Evolutionary conservation across 1,139 yeast genomes (phyloP), one percentile per base, ranked within the genome.

Genomic region (Arxiozyma bovina): DNA sequence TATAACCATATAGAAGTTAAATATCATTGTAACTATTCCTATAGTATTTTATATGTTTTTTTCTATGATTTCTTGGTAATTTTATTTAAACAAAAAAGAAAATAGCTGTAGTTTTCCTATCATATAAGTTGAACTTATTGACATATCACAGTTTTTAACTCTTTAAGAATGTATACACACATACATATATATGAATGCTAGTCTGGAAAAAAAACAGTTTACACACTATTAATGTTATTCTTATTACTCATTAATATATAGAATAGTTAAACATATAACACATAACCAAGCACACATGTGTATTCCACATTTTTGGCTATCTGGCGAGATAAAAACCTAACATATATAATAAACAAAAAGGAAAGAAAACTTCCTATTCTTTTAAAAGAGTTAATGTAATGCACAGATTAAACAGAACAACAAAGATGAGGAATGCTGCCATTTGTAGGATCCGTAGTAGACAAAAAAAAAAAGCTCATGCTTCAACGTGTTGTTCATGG

Each of bases 401-500:
- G n/a, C 44, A 42, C 44, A 42, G 15, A 42, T 42, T 20, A 42
- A 15, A 42, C 3, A 42, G 15, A 42, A 27, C 30, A 15, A 20
- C 21, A 42, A 15, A 42, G 1, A 42, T 42, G 12, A 8, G 4
- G 23, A 42, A 42, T 6, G 40, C 2, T 8, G 8, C 8, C 4
- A 34, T 34, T 34, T 34, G 40, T 34, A 6, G 6, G n/a, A 18
- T 1, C 11, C 11, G 12, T 15, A 34, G n/a, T n/a, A n/a, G n/a
- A n/a, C n/a, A n/a, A n/a, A 12, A 3, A 34, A 4, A n/a, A 11
- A 43, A 15, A 30, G 21, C 41, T 40, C 25, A 40, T 30, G 45
- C 42, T 12, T 71, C 66, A 57, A 81, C 78, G 59, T 82, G 80
- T 64, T 82, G 72, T 55, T 86, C 90, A 73, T 93, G 99, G 64